Conservation (phyloP, 208 protist species). For the Blastocrithidia nonstop region DNA sequence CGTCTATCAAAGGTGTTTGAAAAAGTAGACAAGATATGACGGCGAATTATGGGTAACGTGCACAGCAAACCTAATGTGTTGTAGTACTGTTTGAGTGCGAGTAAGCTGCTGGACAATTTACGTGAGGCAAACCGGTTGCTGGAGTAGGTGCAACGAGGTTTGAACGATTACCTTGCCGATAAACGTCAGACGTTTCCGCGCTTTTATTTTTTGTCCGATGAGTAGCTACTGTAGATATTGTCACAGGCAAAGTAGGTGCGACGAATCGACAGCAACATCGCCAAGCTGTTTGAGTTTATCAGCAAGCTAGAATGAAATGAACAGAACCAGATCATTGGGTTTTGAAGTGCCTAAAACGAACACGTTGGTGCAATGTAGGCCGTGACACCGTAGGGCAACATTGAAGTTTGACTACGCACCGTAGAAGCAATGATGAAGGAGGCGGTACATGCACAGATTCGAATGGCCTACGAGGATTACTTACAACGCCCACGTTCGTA, state of each 20-base stretch:
- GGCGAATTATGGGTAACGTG: conserved; percentile 80
- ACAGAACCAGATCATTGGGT: conserved; percentile 71
- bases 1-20: conserved; percentile 88
- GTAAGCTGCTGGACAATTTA: conserved; percentile 90
- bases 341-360: conserved; percentile 90
- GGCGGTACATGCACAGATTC: conserved; percentile 67
- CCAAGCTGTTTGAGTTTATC: conserved; percentile 94
- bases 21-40: conserved; percentile 93
- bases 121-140: conserved; percentile 88
- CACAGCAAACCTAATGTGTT: conserved; percentile 83
- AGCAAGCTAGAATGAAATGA: conserved; percentile 63
- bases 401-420: conserved; percentile 93
- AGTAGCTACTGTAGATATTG: conserved; percentile 91
- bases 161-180: conserved; percentile 94
- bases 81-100: conserved; percentile 86
- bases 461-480: conserved; percentile 47
- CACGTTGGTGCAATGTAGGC: conserved; percentile 66
- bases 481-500: conserved; percentile 34
- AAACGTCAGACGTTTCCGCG: conserved; percentile 90
- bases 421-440: conserved; percentile 91
- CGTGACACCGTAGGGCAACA: conserved; percentile 86
- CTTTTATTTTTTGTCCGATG: conserved; percentile 90
- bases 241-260: conserved; percentile 92
- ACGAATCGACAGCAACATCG: conserved; percentile 90
- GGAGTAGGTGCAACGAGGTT: conserved; percentile 92